Base-by-base conservation (phyloP, 805 yeast genomes). In the baker's yeast (Saccharomyces cerevisiae) region DNA sequence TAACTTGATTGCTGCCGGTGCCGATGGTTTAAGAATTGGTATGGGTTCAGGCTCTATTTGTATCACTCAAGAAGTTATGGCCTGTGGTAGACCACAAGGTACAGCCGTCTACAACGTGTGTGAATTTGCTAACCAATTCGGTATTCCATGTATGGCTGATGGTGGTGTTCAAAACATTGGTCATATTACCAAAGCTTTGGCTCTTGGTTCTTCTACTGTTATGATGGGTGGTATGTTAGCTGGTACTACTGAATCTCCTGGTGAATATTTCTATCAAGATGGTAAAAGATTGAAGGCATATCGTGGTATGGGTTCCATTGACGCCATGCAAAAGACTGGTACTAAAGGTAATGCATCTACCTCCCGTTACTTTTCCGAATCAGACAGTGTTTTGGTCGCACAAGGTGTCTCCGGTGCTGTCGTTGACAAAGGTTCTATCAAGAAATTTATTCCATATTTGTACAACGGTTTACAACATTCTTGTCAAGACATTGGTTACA, bases 221-320 rank as follows among this genome's bases (percentile, higher is more conserved):
- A 94, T 94, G 99, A 94, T 94, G 99, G 99, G 99, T 70, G 96
- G 97, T 77, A 85, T 94, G 82, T 80, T 94, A 68, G 99, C 99
- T 58, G 99, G 99, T 77, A 94, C 99, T 57, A 76, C 94, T 59
- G 99, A 94, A 79, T 86, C 98, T 59, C 99, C 99, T 67, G 99
- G 99, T 76, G 91, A 88, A 68, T 94, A 91, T 80, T 94, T 88
- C 79, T 94, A 85, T 86, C 84, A 96, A 71, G 99, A 94, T 70
- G 99, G 99, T 71, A 85, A 94, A 80, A 87, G 99, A 77, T 83
- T 94, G 74, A 94, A 94, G 82, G 76, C 90, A 57, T 94, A 94
- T 82, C 86, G 99, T 78, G 99, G 99, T 78, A 94, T 94, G 99
- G 99, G 99, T 67, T 92, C 98, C 47, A 85, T 94, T 66, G 99